Evolutionary conservation across 345 rosid species (phyloP), one percentile per base, ranked within the genome.

Genomic region (Hibiscus tridactylites): DNA sequence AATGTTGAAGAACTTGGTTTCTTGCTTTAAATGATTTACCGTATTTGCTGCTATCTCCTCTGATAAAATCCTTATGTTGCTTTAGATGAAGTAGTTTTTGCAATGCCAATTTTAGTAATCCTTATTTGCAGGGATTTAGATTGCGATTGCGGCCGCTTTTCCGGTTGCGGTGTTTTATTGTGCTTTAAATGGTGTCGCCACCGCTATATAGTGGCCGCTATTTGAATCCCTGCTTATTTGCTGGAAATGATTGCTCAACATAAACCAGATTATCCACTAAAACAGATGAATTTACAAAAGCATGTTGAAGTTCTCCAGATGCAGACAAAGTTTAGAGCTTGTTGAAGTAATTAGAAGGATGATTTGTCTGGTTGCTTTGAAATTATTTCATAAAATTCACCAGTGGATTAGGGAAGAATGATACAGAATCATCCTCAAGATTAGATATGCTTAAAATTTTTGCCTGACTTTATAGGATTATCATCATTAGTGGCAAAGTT

Each of bases 11-110:
- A 19, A 10, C 21, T 56, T 8, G 61, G 9, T 21, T 56, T 56
- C 29, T n/a, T 72, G 74, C 68, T n/a, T 44, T 29, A 72, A 29
- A 26, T 47, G 58, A 4, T 47, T 67, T 47, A 50, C 58, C 42
- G 28, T 67, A 28, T 49, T 15, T 7, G 42, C 70, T 67, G 53
- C 42, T 3, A 49, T 16, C 64, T 33, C 50, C 19, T 70, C 19
- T 56, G 52, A 44, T 65, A 52, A 65, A 42, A 65, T 42, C 33
- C 21, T 1, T 65, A 6, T 21, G 19, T 44, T 65, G 17, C 69
- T 10, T 17, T 2, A 24, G 19, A 29, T 58, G 15, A 9, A 70
- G 13, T 21, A 49, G 26, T 7, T 49, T 66, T 47, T 24, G 19
- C n/a, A 15, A 24, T 49, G 33, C 31, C 47, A 42, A 42, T 42